Conservation (phyloP, 2,329 filamentous ascomycete genomes). For the Akanthomyces muscarius region DNA sequence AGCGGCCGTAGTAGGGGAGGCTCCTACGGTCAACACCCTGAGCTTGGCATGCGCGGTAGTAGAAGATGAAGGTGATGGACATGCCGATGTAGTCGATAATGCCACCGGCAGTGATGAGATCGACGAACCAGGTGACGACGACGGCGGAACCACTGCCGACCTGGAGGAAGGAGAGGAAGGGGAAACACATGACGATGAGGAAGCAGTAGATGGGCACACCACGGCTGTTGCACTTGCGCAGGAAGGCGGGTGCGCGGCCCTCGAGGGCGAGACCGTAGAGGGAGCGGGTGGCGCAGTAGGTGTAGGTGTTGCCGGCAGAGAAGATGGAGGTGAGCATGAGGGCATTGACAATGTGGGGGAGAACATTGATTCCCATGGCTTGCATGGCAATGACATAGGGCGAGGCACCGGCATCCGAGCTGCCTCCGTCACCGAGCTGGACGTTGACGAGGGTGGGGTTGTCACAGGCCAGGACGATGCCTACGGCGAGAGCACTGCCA, state of each 20-base stretch:
- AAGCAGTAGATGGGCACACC: slow-evolving; percentile 61
- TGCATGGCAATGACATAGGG: slow-evolving; percentile 62
- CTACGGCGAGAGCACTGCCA: slow-evolving; percentile 61
- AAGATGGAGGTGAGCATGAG: slow-evolving; percentile 41
- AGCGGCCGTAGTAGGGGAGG: slow-evolving; percentile 54
- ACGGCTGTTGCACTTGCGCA: slow-evolving; percentile 54
- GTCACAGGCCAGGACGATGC: slow-evolving; percentile 63
- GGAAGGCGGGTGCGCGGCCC: slow-evolving; percentile 46
- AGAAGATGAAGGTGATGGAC: slow-evolving; percentile 42
- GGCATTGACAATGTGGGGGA: slow-evolving; percentile 57
- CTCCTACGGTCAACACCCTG: slow-evolving; percentile 49
- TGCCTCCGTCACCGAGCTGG: slow-evolving; percentile 31
- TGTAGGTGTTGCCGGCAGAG: slow-evolving; percentile 48
- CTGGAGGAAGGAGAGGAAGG: slow-evolving; percentile 50
- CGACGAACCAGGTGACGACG: slow-evolving; percentile 52
- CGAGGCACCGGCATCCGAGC: slow-evolving; percentile 50
- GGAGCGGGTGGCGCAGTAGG: slow-evolving; percentile 48
- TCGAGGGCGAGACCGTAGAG: slow-evolving; percentile 49
- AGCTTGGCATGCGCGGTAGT: slow-evolving; percentile 49
- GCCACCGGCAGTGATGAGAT: slow-evolving; percentile 53
- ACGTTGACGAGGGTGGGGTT: slow-evolving; percentile 54
- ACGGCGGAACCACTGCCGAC: slow-evolving; percentile 44
- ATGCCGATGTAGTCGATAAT: slow-evolving; percentile 61
- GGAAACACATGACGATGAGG: slow-evolving; percentile 48
- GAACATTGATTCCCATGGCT: slow-evolving; percentile 47